Evolutionary conservation across 2,329 filamentous ascomycete species (phyloP).

Genomic region (Ceratocystis cubensis): DNA sequence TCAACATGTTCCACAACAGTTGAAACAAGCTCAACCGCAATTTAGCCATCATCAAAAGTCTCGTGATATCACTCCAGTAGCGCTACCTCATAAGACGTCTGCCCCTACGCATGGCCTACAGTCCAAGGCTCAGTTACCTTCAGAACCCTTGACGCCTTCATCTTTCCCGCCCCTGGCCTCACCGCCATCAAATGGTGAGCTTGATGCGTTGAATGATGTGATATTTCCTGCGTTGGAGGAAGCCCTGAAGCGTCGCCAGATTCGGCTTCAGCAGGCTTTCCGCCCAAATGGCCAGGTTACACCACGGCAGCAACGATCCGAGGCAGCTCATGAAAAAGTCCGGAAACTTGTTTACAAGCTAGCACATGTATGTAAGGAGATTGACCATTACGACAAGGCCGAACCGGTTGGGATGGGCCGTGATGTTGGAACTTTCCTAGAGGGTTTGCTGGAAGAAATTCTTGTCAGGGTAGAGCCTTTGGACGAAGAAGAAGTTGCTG

Average conservation of each 20-base stretch:
- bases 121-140: constrained; percentile 28
- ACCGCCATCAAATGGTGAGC: constrained; percentile 49
- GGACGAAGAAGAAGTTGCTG: constrained; percentile 49
- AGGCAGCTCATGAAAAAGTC: constrained; percentile 68
- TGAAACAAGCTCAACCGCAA: constrained; percentile 22
- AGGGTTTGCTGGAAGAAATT: constrained; percentile 82
- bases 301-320: constrained; percentile 54
- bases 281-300: constrained; percentile 36
- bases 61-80: constrained; percentile 22
- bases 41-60: constrained; percentile 18
- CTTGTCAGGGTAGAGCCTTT: constrained; percentile 81
- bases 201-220: constrained; percentile 80
- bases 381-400: constrained; percentile 75
- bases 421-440: constrained; percentile 76
- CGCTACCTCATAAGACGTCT: constrained; percentile 15
- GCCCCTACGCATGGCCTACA: constrained; percentile 23
- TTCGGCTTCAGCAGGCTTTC: constrained; percentile 43
- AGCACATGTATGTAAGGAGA: constrained; percentile 71
- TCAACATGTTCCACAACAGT: constrained; percentile 21
- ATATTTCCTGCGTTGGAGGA: constrained; percentile 88
- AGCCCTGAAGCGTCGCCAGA: constrained; percentile 68
- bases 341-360: constrained; percentile 71
- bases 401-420: constrained; percentile 89
- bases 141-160: constrained; percentile 31
- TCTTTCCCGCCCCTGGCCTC: constrained; percentile 47